A percentile compares a stretch with the other conserved stretches of the same genome.
These are phyloP conservation scores for Cryptococcus wingfieldii DNA, from an alignment of 1,284 basidiomycete genomes.

Conservation along the genomic window DNA sequence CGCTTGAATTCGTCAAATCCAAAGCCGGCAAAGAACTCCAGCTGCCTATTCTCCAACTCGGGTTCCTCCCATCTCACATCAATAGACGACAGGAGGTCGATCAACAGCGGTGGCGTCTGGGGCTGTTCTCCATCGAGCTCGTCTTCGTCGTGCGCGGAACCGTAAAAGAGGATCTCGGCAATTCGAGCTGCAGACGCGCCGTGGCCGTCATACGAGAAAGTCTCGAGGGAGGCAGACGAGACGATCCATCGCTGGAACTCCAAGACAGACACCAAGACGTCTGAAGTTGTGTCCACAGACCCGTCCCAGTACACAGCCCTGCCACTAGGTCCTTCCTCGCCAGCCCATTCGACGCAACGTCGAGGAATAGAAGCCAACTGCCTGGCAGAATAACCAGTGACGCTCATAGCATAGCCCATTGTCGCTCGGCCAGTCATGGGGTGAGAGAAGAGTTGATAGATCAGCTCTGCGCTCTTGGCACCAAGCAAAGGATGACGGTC, in stretches of 20 bases:
- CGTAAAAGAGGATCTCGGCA: constrained; percentile 65
- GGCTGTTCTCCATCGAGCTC: constrained; percentile 51
- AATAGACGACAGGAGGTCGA: constrained; percentile 80
- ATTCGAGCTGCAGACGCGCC: constrained; percentile 68
- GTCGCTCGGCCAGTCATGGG: constrained; percentile 74
- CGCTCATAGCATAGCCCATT: constrained; percentile 80
- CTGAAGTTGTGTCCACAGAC: constrained; percentile 70
- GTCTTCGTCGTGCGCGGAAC: constrained; percentile 53
- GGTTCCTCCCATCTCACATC: constrained; percentile 83
- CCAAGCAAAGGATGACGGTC: constrained; percentile 69
- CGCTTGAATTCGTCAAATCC: constrained; percentile 72
- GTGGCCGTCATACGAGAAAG: constrained; percentile 77
- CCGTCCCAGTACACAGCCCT: constrained; percentile 64
- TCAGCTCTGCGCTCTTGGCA: constrained; percentile 76
- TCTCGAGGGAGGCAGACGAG: constrained; percentile 80
- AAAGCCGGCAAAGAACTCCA: constrained; percentile 66
- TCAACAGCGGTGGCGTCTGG: constrained; percentile 75
- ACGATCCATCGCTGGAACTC: constrained; percentile 79
- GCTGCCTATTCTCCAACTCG: constrained; percentile 46
- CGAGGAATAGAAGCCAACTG: constrained; percentile 59
- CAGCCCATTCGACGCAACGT: constrained; percentile 54
- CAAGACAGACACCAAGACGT: constrained; percentile 71
- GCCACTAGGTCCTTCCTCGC: constrained; percentile 55
- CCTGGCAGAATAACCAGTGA: constrained; percentile 82
- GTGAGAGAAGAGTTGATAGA: constrained; percentile 83